Conservation (phyloP, 2,329 filamentous ascomycete genomes). For the Ophiostoma sp. region DNA sequence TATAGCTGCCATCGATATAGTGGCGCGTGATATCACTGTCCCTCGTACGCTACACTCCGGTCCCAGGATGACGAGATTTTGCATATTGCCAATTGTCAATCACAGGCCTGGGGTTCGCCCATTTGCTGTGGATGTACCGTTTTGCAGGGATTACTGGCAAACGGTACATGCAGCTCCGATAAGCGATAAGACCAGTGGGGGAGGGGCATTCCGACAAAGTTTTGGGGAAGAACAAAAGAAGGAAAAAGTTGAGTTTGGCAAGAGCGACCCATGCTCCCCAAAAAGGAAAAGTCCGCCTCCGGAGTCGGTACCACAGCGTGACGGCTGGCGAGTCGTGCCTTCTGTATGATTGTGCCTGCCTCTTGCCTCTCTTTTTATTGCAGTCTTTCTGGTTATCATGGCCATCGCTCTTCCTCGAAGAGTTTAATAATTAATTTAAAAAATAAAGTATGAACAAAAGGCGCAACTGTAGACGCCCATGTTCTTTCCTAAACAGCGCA, state of each 20-base stretch:
- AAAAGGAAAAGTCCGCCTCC: conserved; percentile 1
- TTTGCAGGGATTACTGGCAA: neutral
- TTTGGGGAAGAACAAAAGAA: conserved; percentile 3
- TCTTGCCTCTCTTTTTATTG: neutral
- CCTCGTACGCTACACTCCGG: neutral
- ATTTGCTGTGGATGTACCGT: conserved; percentile 7
- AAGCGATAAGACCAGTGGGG: conserved; percentile 24
- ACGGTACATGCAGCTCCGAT: conserved; percentile 14
- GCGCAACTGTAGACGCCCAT: neutral
- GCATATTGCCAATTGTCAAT: conserved; percentile 18
- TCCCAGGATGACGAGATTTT: conserved; percentile 23
- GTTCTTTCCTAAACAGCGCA: neutral
- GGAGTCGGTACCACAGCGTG: neutral
- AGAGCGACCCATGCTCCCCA: neutral
- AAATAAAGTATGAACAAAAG: neutral
- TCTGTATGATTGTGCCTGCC: neutral
- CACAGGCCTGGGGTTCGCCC: conserved; percentile 14
- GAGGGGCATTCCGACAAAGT: conserved; percentile 11
- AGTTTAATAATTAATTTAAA: neutral
- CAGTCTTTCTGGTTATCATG: neutral
- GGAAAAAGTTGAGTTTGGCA: conserved; percentile 7
- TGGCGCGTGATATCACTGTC: conserved; percentile 5
- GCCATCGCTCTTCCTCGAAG: neutral
- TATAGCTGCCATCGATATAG: neutral
- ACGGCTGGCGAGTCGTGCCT: neutral